Conservation (phyloP, 1,284 basidiomycete species). For the Volvariella volvacea region DNA sequence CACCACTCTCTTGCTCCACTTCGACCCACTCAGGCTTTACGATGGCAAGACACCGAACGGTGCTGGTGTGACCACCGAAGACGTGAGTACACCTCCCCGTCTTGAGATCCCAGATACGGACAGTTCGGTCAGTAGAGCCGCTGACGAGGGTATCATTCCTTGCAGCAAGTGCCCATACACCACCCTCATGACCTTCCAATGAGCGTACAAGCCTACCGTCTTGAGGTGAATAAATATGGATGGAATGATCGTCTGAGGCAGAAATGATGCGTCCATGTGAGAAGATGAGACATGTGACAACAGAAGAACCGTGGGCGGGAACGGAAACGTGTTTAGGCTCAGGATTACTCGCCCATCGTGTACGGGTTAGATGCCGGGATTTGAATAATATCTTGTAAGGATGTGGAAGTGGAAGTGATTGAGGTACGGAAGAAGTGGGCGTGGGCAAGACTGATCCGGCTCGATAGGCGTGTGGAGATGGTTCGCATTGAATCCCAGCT, state of each 20-base stretch:
- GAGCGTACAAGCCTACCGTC: conserved; percentile 72
- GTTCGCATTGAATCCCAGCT: conserved; percentile 11
- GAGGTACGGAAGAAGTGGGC: conserved; percentile 32
- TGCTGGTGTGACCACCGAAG: conserved; percentile 91
- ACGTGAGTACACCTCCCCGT: conserved; percentile 81
- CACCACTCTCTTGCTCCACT: conserved; percentile 53
- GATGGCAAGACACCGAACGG: conserved; percentile 86
- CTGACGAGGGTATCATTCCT: conserved; percentile 85
- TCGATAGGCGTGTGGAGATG: neutral
- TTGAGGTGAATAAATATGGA: conserved; percentile 83
- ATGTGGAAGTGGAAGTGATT: conserved; percentile 59
- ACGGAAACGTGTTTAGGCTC: conserved; percentile 75
- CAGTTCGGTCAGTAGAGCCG: conserved; percentile 90
- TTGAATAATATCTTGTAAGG: conserved; percentile 86
- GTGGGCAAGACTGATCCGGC: conserved; percentile 11
- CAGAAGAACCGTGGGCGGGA: conserved; percentile 80
- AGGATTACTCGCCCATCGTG: conserved; percentile 71
- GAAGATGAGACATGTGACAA: conserved; percentile 92
- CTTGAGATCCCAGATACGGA: conserved; percentile 87
- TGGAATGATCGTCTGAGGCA: conserved; percentile 90
- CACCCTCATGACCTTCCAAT: conserved; percentile 87
- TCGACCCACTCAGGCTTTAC: conserved; percentile 82
- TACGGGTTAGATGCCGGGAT: conserved; percentile 71
- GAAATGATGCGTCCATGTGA: conserved; percentile 91
- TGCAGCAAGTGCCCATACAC: conserved; percentile 90